phyloP scores from a whole-genome alignment of 2,329 filamentous ascomycete species.

The Aspergillus novoparasiticus region DNA sequence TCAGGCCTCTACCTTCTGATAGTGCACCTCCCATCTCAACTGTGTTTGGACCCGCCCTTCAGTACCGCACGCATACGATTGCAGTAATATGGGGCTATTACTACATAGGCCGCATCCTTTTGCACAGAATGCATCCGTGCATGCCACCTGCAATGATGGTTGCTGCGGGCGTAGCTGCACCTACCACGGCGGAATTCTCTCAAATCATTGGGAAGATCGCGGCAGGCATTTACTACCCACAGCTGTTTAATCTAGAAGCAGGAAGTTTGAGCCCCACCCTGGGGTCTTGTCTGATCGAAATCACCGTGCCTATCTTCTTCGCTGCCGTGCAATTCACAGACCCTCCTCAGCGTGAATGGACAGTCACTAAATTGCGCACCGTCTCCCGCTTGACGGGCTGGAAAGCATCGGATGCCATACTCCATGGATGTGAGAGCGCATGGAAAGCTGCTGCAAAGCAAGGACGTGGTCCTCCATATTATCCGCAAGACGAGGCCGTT shows the following conservation, averaged over 20 bases:
- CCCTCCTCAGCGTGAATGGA: constrained; percentile 73
- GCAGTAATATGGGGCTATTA: constrained; percentile 86
- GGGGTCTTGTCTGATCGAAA: constrained; percentile 80
- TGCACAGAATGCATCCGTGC: constrained; percentile 79
- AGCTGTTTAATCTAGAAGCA: constrained; percentile 34
- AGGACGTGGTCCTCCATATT: constrained; percentile 76
- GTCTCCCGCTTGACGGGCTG: constrained; percentile 82
- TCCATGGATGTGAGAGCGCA: constrained; percentile 77
- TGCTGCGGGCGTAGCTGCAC: constrained; percentile 76
- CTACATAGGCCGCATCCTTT: constrained; percentile 79
- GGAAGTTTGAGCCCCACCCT: constrained; percentile 72
- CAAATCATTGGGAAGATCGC: constrained; percentile 78
- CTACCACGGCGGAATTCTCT: constrained; percentile 70
- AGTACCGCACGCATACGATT: constrained; percentile 85
- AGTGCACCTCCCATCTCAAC: constrained; percentile 63
- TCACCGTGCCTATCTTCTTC: constrained; percentile 81
- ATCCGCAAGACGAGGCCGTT: constrained; percentile 31
- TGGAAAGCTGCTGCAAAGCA: constrained; percentile 77
- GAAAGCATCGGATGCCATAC: constrained; percentile 80
- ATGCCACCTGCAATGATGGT: constrained; percentile 93
- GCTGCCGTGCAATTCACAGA: constrained; percentile 79
- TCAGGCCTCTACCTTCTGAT: constrained; percentile 73
- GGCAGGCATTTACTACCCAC: constrained; percentile 63
- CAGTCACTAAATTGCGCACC: constrained; percentile 71
- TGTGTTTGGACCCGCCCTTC: constrained; percentile 79